Conservation (phyloP, 2,329 filamentous ascomycete genomes). For the Nothopassalora personata region DNA sequence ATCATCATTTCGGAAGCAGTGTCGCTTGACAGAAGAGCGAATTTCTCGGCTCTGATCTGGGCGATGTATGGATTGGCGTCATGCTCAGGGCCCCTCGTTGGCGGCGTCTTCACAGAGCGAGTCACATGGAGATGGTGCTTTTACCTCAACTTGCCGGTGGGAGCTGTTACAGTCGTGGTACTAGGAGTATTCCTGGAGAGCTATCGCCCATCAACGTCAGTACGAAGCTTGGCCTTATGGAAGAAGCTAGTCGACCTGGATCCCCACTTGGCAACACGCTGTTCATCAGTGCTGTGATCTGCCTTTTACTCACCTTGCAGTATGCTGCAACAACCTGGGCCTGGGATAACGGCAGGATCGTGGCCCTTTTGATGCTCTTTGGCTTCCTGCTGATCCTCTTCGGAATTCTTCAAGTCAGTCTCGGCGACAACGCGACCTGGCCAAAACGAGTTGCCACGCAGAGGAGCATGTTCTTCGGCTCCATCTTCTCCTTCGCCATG, state of each 20-base stretch:
- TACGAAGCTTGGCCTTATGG: neutral
- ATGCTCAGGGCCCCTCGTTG: constrained; percentile 48
- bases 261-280: constrained; percentile 36
- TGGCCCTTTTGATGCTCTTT: constrained; percentile 35
- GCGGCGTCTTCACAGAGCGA: constrained; percentile 44
- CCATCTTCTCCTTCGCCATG: neutral
- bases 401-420: neutral
- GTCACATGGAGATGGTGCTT: constrained; percentile 45
- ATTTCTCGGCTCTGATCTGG: constrained; percentile 28
- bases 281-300: constrained; percentile 36
- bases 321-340: constrained; percentile 36
- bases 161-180: constrained; percentile 35
- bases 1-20: constrained; percentile 16
- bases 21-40: constrained; percentile 31
- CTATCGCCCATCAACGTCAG: neutral
- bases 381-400: constrained; percentile 1
- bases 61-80: constrained; percentile 39
- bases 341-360: constrained; percentile 37
- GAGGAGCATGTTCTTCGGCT: neutral
- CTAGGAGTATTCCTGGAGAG: constrained; percentile 34
- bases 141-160: constrained; percentile 41
- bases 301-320: constrained; percentile 42
- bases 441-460: constrained; percentile 30
- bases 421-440: constrained; percentile 42
- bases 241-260: constrained; percentile 33